Base-by-base conservation (phyloP, 164 flowering plant genomes). In the Euptelea pleiosperma region DNA sequence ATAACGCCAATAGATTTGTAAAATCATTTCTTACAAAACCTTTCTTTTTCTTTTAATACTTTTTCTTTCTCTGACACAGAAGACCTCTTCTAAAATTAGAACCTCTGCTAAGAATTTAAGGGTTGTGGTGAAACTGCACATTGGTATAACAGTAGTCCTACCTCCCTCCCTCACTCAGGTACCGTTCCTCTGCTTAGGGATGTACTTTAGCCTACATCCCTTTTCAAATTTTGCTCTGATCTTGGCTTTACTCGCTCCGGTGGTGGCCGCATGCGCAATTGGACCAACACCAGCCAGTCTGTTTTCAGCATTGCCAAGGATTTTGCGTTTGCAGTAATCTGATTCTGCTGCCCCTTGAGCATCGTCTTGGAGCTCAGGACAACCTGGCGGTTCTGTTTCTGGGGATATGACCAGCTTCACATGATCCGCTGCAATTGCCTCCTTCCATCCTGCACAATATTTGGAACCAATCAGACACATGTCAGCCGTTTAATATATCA, bases 381-480 rank as follows among this genome's bases (percentile, higher is more conserved):
- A 24, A 19, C 57, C 77, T 25, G 75, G 66, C 62, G 70, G 57
- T 41, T 73, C 75, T 12, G 66, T 22, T 51, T 72, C 77, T 1
- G 79, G 60, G 18, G 72, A 69, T 18, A 87, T 62, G 35, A 75
- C 75, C 54, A 90, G 58, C 60, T 39, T 70, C 63, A 85, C 86
- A 61, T 87, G 97, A n/a, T 87, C 92, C 7, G 72, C 61, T 15
- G 83, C 58, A 31, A 84, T 73, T 46, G 91, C 92, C 61, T 79
- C 87, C 72, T 85, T 79, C 97, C 97, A 90, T 70, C 97, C 97
- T 90, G 68, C 66, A 67, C n/a, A 9, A 66, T 28, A 54, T 9
- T 40, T 29, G 18, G 1, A 29, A 29, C 6, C 16, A 43, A 19
- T 57, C 35, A 35, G n/a, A n/a, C n/a, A 5, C 3, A 19, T 9